Evolutionary conservation across 2,329 filamentous ascomycete species (phyloP).

Genomic region (Cordyceps cicadae): DNA sequence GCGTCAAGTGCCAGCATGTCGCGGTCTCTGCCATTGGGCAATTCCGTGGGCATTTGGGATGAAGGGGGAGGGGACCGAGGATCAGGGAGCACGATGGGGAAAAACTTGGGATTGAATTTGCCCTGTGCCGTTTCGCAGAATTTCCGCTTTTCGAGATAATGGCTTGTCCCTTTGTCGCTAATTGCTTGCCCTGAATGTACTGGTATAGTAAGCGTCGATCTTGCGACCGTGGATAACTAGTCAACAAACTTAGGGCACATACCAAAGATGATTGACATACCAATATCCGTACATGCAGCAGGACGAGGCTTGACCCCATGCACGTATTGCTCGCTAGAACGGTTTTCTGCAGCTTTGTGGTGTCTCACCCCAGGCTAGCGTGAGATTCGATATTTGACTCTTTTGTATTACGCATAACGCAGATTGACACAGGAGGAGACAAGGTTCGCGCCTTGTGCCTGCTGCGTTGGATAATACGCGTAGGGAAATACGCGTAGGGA

Average conservation of each 20-base stretch:
- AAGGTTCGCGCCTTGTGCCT: background rate
- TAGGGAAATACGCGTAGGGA: background rate
- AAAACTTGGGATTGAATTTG: background rate
- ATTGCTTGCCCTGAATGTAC: background rate
- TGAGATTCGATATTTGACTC: background rate
- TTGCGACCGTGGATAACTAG: background rate
- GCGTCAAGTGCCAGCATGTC: slow-evolving; percentile 1
- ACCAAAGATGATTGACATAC: background rate
- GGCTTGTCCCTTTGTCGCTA: background rate
- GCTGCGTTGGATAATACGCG: too few species aligned
- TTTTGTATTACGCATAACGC: background rate
- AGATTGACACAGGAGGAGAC: background rate
- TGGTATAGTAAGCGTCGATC: slow-evolving; percentile 1
- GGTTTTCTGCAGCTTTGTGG: background rate
- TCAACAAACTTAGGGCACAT: too few species aligned
- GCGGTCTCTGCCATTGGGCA: background rate
- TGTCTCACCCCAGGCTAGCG: slow-evolving; percentile 6
- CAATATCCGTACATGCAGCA: background rate
- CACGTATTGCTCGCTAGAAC: background rate
- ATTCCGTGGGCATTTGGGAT: background rate
- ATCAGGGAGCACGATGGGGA: background rate
- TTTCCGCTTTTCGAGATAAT: background rate
- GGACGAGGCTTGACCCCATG: background rate
- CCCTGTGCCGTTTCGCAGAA: background rate
- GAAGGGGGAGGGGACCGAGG: background rate